These are phyloP conservation scores for Aspergillus ostianus DNA, from an alignment of 495 filamentous ascomycete genomes.

Conservation along the genomic window DNA sequence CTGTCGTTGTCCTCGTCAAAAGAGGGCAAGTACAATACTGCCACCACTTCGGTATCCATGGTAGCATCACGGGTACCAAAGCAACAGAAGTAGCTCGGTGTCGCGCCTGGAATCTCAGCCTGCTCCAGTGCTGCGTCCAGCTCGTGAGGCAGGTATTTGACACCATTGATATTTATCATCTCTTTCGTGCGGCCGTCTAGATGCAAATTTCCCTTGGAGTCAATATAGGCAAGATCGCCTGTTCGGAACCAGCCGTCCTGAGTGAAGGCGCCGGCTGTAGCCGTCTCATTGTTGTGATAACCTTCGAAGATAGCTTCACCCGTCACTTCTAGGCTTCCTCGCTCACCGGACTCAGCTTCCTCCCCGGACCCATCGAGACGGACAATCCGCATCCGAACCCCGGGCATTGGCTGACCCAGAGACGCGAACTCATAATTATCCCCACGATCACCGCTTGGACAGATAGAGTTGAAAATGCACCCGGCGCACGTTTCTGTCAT, in stretches of 20 bases:
- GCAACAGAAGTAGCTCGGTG: slow-evolving; percentile 23
- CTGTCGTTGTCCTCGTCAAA: slow-evolving; percentile 12
- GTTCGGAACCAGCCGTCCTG: slow-evolving; percentile 80
- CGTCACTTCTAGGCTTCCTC: slow-evolving; percentile 27
- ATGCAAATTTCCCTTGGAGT: slow-evolving; percentile 54
- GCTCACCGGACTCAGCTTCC: slow-evolving; percentile 4
- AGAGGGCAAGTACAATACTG: slow-evolving; percentile 31
- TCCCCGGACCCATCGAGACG: neutral
- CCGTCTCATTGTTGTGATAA: slow-evolving; percentile 69
- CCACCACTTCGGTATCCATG: slow-evolving; percentile 35
- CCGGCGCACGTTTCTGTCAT: slow-evolving; percentile 60
- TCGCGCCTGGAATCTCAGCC: slow-evolving; percentile 28
- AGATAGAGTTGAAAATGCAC: slow-evolving; percentile 37
- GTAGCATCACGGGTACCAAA: slow-evolving; percentile 29
- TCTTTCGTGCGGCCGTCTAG: slow-evolving; percentile 56
- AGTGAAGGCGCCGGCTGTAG: slow-evolving; percentile 64
- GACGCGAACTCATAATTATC: slow-evolving; percentile 30
- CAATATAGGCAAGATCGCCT: slow-evolving; percentile 66
- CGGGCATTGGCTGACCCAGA: slow-evolving; percentile 38
- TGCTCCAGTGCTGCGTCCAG: slow-evolving; percentile 46
- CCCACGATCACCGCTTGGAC: slow-evolving; percentile 33
- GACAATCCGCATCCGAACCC: slow-evolving; percentile 42
- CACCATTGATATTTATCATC: slow-evolving; percentile 53
- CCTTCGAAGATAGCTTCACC: slow-evolving; percentile 70
- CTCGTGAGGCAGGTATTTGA: slow-evolving; percentile 44